Evolutionary conservation across 257 asterid species (phyloP), one percentile per base, ranked within the genome.

Genomic region (Nicotiana attenuata): DNA sequence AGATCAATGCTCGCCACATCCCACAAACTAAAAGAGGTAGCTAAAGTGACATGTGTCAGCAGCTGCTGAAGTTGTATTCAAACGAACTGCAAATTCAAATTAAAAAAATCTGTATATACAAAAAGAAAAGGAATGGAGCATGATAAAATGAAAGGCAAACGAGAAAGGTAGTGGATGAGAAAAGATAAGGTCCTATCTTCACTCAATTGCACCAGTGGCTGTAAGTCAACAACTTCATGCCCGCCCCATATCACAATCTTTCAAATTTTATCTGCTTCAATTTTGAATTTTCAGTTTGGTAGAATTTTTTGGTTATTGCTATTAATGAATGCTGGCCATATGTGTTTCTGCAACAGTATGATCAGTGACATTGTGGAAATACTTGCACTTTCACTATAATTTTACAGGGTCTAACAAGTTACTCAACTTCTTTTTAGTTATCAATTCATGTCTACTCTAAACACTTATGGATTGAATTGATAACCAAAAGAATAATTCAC

Each of bases 121-220:
- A n/a, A 82, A 79, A 76, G 45, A 26, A 17, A 26, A 9, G 29
- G 75, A 87, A 82, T 22, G 68, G 68, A 78, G 91, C 81, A 87
- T 84, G 88, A 88, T 71, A 26, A 82, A 67, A 71, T 87, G 61
- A 28, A 77, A 31, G 55, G 76, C 83, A 17, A 26, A 31, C 24
- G 52, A 69, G 47, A 82, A 83, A 56, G 28, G 80, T 63, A 80
- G 80, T 75, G 79, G 84, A 79, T 73, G 84, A 85, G 76, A 73
- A 81, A 56, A 84, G 98, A 92, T 92, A 93, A 92, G 97, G 86
- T 83, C 87, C 89, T 88, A 92, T 93, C 97, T 86, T 69, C 38
- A 85, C 65, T 75, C 63, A 7, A 50, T 45, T 50, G 61, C 63
- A 75, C 41, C 3, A 22, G 79, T 75, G 79, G 79, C 7, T 47